Percentiles rank a stretch among this genome's conserved stretches.
These are phyloP conservation scores for Alternaria sp. DNA, from an alignment of 2,329 filamentous ascomycete genomes.

Conservation along the genomic window DNA sequence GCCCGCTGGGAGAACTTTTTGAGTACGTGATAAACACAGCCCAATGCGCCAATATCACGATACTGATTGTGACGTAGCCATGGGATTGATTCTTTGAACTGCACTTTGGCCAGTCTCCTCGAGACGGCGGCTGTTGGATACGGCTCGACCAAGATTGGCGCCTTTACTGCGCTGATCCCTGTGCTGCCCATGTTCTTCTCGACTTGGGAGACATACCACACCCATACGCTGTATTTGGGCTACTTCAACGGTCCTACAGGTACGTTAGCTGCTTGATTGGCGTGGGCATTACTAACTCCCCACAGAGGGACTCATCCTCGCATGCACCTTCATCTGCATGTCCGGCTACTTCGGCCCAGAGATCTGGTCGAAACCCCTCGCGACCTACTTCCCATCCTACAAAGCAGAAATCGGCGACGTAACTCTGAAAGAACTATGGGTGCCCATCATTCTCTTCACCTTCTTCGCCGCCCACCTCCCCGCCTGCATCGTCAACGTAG, in stretches of 20 bases:
- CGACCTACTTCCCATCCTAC: constrained; percentile 55
- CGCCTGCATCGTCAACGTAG: constrained; percentile 87
- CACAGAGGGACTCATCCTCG: constrained; percentile 84
- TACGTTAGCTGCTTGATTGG: constrained; percentile 23
- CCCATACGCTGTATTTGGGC: constrained; percentile 93
- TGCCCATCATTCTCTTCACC: constrained; percentile 60
- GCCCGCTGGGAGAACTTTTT: constrained; percentile 92
- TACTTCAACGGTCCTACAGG: constrained; percentile 93
- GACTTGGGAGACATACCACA: constrained; percentile 99
- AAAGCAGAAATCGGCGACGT: constrained; percentile 68
- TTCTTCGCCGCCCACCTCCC: constrained; percentile 73
- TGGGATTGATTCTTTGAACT: constrained; percentile 97
- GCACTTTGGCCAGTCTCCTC: constrained; percentile 87
- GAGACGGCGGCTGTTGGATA: constrained; percentile 94
- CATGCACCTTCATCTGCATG: constrained; percentile 81
- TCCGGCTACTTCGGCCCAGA: constrained; percentile 87
- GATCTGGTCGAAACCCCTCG: constrained; percentile 81
- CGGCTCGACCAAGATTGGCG: constrained; percentile 80
- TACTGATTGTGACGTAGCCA: constrained; percentile 61
- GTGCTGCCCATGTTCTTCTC: constrained; percentile 99
- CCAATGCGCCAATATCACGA: constrained; percentile 28
- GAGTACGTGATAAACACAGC: constrained; percentile 62
- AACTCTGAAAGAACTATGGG: constrained; percentile 88
- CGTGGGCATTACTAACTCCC: constrained; percentile 16
- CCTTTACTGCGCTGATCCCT: constrained; percentile 89